A percentile compares a stretch with the other conserved stretches of the same genome.
Conservation (phyloP, 2,329 filamentous ascomycete species). For the Fusarium sp. region DNA sequence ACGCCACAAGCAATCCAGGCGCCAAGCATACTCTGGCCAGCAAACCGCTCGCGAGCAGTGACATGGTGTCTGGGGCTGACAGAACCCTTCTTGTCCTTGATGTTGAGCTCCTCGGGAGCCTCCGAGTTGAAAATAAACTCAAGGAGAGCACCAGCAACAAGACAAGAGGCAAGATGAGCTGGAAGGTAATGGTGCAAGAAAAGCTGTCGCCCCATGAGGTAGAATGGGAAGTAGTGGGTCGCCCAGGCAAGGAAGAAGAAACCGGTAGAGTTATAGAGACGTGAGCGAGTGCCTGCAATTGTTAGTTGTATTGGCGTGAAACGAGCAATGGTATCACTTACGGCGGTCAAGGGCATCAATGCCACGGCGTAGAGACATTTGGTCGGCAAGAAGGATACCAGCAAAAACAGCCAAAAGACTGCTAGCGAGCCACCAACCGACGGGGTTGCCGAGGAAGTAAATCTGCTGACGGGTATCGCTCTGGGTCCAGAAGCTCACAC, state of each 20-base stretch:
- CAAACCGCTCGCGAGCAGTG: constrained; percentile 83
- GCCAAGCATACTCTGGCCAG: constrained; percentile 76
- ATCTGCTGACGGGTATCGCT: constrained; percentile 95
- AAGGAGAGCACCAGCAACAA: constrained; percentile 89
- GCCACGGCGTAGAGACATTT: constrained; percentile 90
- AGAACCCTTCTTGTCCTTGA: constrained; percentile 58
- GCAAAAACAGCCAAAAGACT: constrained; percentile 92
- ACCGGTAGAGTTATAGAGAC: constrained; percentile 96
- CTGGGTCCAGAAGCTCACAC: constrained; percentile 99
- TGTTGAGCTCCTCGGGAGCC: constrained; percentile 67
- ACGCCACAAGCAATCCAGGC: constrained; percentile 81
- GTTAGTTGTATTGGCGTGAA: constrained; percentile 43
- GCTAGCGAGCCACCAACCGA: constrained; percentile 97
- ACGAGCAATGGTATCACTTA: constrained; percentile 62
- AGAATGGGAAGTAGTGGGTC: constrained; percentile 97
- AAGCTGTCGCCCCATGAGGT: constrained; percentile 95
- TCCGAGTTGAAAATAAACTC: constrained; percentile 98
- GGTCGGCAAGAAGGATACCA: constrained; percentile 90
- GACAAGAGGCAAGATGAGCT: constrained; percentile 86
- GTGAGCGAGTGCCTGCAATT: constrained; percentile 79
- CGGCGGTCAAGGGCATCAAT: constrained; percentile 92
- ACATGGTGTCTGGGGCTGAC: constrained; percentile 65
- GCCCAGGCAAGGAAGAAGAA: constrained; percentile 99
- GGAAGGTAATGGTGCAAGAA: constrained; percentile 99
- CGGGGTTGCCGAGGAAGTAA: constrained; percentile 96